These are phyloP conservation scores for Cryphonectria parasitica DNA, from an alignment of 2,329 filamentous ascomycete genomes.

Conservation along the genomic window DNA sequence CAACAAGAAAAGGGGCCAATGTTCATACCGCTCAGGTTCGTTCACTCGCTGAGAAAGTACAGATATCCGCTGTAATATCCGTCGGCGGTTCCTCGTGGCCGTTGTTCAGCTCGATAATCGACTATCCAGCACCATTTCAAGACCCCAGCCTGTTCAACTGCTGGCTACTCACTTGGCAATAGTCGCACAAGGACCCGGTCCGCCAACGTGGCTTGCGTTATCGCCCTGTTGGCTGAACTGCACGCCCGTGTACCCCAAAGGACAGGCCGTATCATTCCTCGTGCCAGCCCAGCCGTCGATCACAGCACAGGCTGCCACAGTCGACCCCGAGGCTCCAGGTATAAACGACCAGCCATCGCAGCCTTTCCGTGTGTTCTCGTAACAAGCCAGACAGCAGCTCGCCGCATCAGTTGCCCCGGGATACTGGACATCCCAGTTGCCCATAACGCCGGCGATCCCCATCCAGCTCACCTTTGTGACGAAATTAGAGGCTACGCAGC, in stretches of 20 bases:
- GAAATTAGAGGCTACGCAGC: slow-evolving; percentile 22
- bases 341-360: slow-evolving; percentile 26
- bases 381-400: slow-evolving; percentile 24
- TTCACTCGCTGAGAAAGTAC: background rate
- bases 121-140: background rate
- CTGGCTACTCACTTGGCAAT: background rate
- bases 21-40: background rate
- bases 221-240: slow-evolving; percentile 7
- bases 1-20: background rate
- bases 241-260: slow-evolving; percentile 18
- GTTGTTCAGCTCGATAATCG: background rate
- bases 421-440: slow-evolving; percentile 18
- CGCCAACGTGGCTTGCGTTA: slow-evolving; percentile 20
- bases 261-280: slow-evolving; percentile 20
- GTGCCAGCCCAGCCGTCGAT: slow-evolving; percentile 23
- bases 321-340: slow-evolving; percentile 19
- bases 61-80: background rate
- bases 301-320: slow-evolving; percentile 19
- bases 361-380: slow-evolving; percentile 8
- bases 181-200: slow-evolving; percentile 23
- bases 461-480: slow-evolving; percentile 22
- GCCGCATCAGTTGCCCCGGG: slow-evolving; percentile 12
- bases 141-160: background rate
- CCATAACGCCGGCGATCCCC: slow-evolving; percentile 18
- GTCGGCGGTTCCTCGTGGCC: background rate